Evolutionary conservation across 192 early-diverging fungal species (phyloP).

Genomic region (Mortierella claussenii): DNA sequence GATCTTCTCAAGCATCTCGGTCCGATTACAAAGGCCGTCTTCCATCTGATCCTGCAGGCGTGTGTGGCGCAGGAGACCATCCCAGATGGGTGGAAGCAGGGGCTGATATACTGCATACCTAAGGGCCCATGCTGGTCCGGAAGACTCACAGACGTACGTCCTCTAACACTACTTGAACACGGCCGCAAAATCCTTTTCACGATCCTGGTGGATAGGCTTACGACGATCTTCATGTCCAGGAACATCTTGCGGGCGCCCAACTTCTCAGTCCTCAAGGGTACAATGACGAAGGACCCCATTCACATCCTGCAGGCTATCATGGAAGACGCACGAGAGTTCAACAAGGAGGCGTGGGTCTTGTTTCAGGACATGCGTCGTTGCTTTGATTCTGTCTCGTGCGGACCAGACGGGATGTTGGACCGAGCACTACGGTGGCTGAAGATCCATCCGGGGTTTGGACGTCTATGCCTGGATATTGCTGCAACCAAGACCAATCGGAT

Average conservation of each 20-base stretch:
- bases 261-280: conserved; percentile 30
- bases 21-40: neutral
- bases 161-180: conserved; percentile 19
- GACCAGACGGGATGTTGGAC: conserved; percentile 15
- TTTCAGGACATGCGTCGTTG: conserved; percentile 36
- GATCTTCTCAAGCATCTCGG: conserved; percentile 6
- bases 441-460: too few relatives aligned
- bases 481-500: too few relatives aligned
- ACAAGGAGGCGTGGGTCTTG: conserved; percentile 20
- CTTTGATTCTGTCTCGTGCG: conserved; percentile 29
- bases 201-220: conserved; percentile 1
- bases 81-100: conserved; percentile 17
- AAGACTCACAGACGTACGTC: conserved; percentile 7
- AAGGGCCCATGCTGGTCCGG: conserved; percentile 26
- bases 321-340: conserved; percentile 25
- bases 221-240: neutral
- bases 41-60: conserved; percentile 8
- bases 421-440: too few relatives aligned
- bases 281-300: conserved; percentile 28
- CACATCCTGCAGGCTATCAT: conserved; percentile 17
- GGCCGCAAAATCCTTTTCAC: conserved; percentile 20
- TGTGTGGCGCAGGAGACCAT: conserved; percentile 3
- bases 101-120: conserved; percentile 25
- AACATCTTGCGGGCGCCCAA: conserved; percentile 21
- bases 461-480: too few relatives aligned